A percentile compares a stretch with the other conserved stretches of the same genome.
phyloP scores from a whole-genome alignment of 306 rosid species.

The Biancaea sappan region DNA sequence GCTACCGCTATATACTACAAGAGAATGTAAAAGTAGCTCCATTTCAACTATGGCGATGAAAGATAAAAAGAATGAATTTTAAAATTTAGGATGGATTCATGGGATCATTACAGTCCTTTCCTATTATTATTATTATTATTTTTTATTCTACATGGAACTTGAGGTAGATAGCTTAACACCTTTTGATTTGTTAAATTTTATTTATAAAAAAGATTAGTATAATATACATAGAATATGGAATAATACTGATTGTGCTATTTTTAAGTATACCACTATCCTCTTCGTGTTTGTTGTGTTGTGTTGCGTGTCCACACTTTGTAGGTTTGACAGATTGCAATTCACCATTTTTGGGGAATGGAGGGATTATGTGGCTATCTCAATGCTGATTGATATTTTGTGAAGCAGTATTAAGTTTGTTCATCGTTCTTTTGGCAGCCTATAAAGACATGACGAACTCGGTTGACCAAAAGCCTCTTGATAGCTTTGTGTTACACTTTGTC shows the following conservation, averaged over 20 bases:
- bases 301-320: no score
- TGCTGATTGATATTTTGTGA: neutral
- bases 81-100: neutral
- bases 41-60: neutral
- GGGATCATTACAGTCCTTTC: no score
- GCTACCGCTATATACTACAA: neutral
- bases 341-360: neutral
- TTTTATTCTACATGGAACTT: no score
- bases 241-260: no score
- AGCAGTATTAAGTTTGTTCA: neutral
- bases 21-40: neutral
- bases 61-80: neutral
- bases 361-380: neutral
- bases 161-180: no score
- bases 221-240: no score
- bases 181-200: no score
- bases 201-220: no score
- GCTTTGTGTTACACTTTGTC: conserved; percentile 22
- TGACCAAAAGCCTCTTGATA: conserved; percentile 25
- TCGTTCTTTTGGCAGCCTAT: conserved; percentile 24
- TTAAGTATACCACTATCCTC: no score
- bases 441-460: conserved; percentile 19
- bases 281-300: no score
- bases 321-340: neutral
- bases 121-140: no score